Evolutionary conservation across 1,139 yeast genomes (phyloP), one percentile per base, ranked within the genome.

Genomic region (Yamadazyma oceani): DNA sequence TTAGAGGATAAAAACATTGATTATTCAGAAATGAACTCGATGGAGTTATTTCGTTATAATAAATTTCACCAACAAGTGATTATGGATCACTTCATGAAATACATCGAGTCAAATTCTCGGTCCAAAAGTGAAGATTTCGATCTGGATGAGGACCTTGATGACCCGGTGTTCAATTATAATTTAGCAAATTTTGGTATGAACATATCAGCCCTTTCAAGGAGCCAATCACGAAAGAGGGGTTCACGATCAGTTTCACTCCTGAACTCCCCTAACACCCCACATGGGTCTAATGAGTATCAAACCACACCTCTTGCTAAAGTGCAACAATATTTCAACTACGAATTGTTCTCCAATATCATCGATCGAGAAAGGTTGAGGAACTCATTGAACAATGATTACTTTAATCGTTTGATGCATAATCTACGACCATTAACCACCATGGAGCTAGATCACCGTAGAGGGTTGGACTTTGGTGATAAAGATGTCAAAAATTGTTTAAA

Each of bases 401-500:
- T 36, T 11, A 31, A 40, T 10, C 24, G 27, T 5, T 14, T 40
- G 9, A 38, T 34, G 12, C 11, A 23, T 8, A 29, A 26, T 31
- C 26, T 27, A 9, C 17, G 25, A 4, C 32, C 31, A 8, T 25
- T 29, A 9, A 14, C 4, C 7, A 27, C n/a, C 12, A 17, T 36
- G 9, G 23, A 17, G 5, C 30, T 45, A 5, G 39, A 42, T 13
- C 19, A 26, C 8, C 14, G 15, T 9, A 41, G 24, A 22, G 48
- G 50, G 4, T 36, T 41, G 11, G 49, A 40, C 22, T 10, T 25
- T 10, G 28, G 36, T 8, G 51, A 47, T 26, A 37, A 35, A 21
- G 49, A 47, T 26, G 34, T 39, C 5, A 37, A 37, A 17, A 46
- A 42, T 29, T 36, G 32, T 9, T 12, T 44, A 10, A 32, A 28